phyloP scores from a whole-genome alignment of 2,329 filamentous ascomycete genomes.

The Penicillium rolfsii region DNA sequence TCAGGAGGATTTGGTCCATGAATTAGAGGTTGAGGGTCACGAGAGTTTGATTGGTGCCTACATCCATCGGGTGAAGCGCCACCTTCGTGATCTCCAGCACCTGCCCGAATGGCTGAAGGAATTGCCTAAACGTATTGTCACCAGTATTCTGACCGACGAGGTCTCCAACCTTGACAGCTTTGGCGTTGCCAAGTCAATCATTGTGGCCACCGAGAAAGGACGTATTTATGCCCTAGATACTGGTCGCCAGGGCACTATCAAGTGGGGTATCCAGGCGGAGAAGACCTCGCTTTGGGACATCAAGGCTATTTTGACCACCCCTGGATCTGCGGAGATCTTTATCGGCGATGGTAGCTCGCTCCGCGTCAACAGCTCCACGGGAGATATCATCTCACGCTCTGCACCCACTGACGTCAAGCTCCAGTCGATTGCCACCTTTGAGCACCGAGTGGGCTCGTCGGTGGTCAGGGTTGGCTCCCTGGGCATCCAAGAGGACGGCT shows the following conservation, averaged over 20 bases:
- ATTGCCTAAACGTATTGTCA: slow-evolving; percentile 70
- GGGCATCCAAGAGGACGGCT: slow-evolving; percentile 43
- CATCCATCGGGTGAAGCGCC: slow-evolving; percentile 80
- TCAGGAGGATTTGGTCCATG: slow-evolving; percentile 73
- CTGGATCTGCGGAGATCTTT: slow-evolving; percentile 62
- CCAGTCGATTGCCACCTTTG: slow-evolving; percentile 38
- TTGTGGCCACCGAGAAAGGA: slow-evolving; percentile 78
- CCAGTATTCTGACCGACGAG: slow-evolving; percentile 61
- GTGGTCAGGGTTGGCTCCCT: slow-evolving; percentile 39
- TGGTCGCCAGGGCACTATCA: slow-evolving; percentile 70
- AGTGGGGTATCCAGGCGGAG: slow-evolving; percentile 73
- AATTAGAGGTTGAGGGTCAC: slow-evolving; percentile 83
- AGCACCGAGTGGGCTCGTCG: slow-evolving; percentile 24
- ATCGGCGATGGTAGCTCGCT: slow-evolving; percentile 65
- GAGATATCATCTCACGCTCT: slow-evolving; percentile 44
- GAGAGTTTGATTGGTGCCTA: slow-evolving; percentile 81
- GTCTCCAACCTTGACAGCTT: slow-evolving; percentile 64
- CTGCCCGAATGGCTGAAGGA: slow-evolving; percentile 73
- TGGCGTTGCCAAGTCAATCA: slow-evolving; percentile 82
- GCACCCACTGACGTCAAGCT: slow-evolving; percentile 30
- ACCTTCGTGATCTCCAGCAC: slow-evolving; percentile 72
- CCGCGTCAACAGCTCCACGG: slow-evolving; percentile 51
- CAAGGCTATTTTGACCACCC: slow-evolving; percentile 67
- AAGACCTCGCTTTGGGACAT: slow-evolving; percentile 67
- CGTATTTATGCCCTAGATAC: slow-evolving; percentile 79